Conservation (phyloP, 129 eudicot species). For the Flaveria trinervia region DNA sequence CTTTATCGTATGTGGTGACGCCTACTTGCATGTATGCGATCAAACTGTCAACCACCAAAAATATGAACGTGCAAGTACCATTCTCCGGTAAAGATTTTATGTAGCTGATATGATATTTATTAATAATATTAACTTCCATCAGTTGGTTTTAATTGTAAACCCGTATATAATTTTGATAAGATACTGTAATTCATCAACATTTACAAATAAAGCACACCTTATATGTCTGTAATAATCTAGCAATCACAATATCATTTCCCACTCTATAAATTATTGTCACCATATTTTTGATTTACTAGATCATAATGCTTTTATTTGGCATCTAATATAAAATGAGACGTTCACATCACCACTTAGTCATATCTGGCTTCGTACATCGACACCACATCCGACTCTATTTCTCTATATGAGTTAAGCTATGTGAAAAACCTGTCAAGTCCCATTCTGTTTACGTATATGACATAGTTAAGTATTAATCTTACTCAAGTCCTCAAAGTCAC, state of each 20-base stretch:
- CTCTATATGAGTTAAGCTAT: background rate
- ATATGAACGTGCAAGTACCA: background rate
- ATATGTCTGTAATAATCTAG: background rate
- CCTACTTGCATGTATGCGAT: too few relatives aligned
- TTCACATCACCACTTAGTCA: background rate
- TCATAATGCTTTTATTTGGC: background rate
- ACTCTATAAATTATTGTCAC: background rate
- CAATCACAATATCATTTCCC: background rate
- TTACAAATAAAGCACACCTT: background rate
- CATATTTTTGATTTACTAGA: background rate
- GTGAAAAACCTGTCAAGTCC: background rate
- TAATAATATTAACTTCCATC: background rate
- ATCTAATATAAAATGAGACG: background rate
- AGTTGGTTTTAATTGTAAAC: background rate
- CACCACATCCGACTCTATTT: background rate
- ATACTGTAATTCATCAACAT: background rate
- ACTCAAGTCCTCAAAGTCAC: background rate
- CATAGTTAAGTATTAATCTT: background rate
- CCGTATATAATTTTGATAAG: background rate
- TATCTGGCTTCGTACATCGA: background rate
- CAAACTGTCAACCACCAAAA: too few relatives aligned
- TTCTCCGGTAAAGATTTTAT: background rate
- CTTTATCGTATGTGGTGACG: too few relatives aligned
- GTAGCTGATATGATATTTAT: background rate
- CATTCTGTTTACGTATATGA: background rate